A percentile compares a stretch with the other conserved stretches of the same genome.
Conservation (phyloP, 768 basidiomycete species). For the Phlebiopsis gigantea region DNA sequence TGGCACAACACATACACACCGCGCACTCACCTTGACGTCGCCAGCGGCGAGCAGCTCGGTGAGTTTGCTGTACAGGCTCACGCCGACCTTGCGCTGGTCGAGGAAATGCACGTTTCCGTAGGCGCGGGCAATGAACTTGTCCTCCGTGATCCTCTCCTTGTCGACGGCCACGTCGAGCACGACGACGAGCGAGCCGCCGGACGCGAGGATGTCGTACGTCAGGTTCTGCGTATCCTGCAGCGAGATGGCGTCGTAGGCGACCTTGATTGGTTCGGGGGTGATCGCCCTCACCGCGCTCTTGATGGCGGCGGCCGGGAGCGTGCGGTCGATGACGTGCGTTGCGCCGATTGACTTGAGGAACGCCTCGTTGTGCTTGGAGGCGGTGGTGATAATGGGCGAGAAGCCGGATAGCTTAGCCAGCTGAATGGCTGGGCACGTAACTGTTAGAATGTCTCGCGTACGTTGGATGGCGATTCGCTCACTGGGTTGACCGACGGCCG, state of each 20-base stretch:
- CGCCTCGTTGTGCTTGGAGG: conserved; percentile 21
- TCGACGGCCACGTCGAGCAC: conserved; percentile 10
- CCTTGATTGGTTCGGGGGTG: conserved; percentile 16
- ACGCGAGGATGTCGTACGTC: conserved; percentile 20
- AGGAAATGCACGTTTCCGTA: conserved; percentile 13
- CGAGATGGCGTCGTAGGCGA: conserved; percentile 22
- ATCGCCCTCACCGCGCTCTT: conserved; percentile 12
- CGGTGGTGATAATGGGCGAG: conserved; percentile 20
- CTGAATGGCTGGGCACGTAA: not conserved
- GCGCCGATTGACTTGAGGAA: conserved; percentile 25
- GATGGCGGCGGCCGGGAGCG: not conserved
- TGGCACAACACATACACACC: too few species aligned
- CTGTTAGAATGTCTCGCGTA: not conserved
- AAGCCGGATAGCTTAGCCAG: conserved; percentile 7
- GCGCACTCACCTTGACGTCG: conserved; percentile 16
- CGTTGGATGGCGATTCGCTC: not conserved
- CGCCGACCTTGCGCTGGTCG: conserved; percentile 8
- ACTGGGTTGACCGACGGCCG: conserved; percentile 36
- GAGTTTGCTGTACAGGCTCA: conserved; percentile 16
- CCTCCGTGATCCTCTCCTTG: conserved; percentile 26
- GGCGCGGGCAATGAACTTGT: conserved; percentile 43
- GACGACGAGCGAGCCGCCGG: conserved; percentile 19
- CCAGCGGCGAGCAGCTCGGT: conserved; percentile 13
- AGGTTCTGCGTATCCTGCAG: conserved; percentile 17
- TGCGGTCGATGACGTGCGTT: conserved; percentile 26